These are phyloP conservation scores for Halenospora varia DNA, from an alignment of 495 filamentous ascomycete genomes.

Conservation along the genomic window DNA sequence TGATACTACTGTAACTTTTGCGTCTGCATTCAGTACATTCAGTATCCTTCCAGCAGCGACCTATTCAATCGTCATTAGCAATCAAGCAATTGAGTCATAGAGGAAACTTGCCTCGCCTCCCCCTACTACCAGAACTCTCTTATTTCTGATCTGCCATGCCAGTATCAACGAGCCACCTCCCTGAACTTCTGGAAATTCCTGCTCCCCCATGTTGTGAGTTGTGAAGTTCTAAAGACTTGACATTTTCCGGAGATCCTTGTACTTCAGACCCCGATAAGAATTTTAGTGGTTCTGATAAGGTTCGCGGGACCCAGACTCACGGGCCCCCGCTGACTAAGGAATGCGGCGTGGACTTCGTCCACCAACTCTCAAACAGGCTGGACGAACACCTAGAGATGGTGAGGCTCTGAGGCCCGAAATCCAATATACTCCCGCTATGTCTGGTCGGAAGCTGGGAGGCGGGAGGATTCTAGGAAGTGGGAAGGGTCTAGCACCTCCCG, in stretches of 20 bases:
- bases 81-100: conserved; percentile 3
- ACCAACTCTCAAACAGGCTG: neutral
- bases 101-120: conserved; percentile 72
- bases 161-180: conserved; percentile 89
- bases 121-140: conserved; percentile 80
- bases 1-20: conserved; percentile 78
- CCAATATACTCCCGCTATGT: conserved; percentile 47
- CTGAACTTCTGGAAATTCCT: conserved; percentile 71
- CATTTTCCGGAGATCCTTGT: conserved; percentile 14
- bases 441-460: conserved; percentile 79
- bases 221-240: conserved; percentile 8
- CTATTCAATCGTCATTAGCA: conserved; percentile 40
- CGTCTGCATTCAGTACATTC: conserved; percentile 90
- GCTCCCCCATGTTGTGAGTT: conserved; percentile 12
- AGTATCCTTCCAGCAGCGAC: conserved; percentile 94
- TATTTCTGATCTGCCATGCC: conserved; percentile 88
- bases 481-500: conserved; percentile 66
- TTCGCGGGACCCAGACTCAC: neutral
- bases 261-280: conserved; percentile 1
- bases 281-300: conserved; percentile 14
- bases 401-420: conserved; percentile 9
- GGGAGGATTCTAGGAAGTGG: conserved; percentile 84
- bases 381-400: conserved; percentile 16
- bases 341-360: neutral
- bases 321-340: conserved; percentile 3